Evolutionary conservation across 2,329 filamentous ascomycete genomes (phyloP).

Genomic region (Colletotrichum sp.): DNA sequence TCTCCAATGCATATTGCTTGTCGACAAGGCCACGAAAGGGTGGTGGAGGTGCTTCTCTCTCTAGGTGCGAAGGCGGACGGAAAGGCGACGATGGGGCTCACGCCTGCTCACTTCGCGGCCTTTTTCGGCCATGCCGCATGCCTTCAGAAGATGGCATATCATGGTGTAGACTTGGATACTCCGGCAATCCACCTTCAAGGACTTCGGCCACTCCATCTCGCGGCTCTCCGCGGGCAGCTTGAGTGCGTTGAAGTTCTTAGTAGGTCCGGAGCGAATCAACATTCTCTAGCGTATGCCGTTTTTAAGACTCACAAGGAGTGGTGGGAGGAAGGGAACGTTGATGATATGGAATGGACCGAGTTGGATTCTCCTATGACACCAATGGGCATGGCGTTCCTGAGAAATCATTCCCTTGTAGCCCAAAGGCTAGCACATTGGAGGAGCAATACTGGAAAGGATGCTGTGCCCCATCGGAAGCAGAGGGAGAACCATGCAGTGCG

Average conservation of each 20-base stretch:
- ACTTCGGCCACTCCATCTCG: not conserved
- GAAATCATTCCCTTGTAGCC: not conserved
- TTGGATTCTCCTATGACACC: not conserved
- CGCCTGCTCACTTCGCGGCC: not conserved
- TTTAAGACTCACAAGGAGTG: not conserved
- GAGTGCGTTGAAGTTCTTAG: not conserved
- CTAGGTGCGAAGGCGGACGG: not conserved
- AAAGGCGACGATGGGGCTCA: rapidly evolving
- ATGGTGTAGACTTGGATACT: not conserved
- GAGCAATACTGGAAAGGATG: not conserved
- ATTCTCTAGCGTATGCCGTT: not conserved
- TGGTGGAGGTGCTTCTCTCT: not conserved
- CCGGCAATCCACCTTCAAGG: not conserved
- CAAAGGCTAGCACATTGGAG: not conserved
- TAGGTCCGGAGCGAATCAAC: not conserved
- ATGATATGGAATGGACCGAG: not conserved
- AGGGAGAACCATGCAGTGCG: not conserved
- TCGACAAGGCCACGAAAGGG: not conserved
- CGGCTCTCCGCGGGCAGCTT: not conserved
- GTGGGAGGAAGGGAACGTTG: not conserved
- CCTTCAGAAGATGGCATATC: not conserved
- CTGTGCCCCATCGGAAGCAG: not conserved
- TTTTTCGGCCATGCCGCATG: not conserved
- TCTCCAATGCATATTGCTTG: not conserved
- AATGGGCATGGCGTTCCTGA: not conserved